A percentile compares a stretch with the other conserved stretches of the same genome.
Conservation (phyloP, 495 filamentous ascomycete genomes). For the Xylaria intraflava region DNA sequence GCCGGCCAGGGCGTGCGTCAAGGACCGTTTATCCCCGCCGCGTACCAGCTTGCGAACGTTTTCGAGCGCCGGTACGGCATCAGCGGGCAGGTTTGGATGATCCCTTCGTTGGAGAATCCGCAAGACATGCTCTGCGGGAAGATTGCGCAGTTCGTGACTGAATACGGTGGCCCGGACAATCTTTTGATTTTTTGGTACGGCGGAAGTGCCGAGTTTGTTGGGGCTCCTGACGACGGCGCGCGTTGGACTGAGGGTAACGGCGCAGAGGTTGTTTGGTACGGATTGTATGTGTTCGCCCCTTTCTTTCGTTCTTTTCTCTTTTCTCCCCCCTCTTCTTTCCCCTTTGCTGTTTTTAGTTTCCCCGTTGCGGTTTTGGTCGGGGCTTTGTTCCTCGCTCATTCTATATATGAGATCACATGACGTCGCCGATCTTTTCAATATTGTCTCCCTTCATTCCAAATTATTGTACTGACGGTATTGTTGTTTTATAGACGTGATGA, state of each 20-base stretch:
- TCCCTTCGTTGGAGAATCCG: neutral
- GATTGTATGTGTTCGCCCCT: slow-evolving; percentile 3
- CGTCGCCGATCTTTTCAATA: neutral
- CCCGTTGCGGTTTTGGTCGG: no score
- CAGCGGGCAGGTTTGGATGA: slow-evolving; percentile 1
- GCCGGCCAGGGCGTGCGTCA: neutral
- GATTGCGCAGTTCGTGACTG: slow-evolving; percentile 2
- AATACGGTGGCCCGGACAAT: slow-evolving; percentile 1
- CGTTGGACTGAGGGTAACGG: neutral
- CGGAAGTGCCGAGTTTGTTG: slow-evolving; percentile 3
- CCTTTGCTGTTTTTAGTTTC: no score
- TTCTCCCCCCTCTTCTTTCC: no score
- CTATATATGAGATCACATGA: no score
- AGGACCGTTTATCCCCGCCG: slow-evolving; percentile 5
- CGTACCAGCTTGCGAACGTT: slow-evolving; percentile 2
- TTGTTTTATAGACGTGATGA: neutral
- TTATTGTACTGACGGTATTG: neutral
- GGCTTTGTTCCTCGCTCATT: no score
- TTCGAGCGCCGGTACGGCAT: slow-evolving; percentile 5
- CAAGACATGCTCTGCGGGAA: slow-evolving; percentile 4
- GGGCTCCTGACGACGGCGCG: neutral
- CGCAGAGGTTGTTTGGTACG: slow-evolving; percentile 7
- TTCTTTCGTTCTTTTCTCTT: neutral
- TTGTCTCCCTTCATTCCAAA: neutral
- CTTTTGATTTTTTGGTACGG: slow-evolving; percentile 12